These are phyloP conservation scores for Peronospora belbahrii DNA, from an alignment of 352 stramenopile genomes.

Conservation along the genomic window DNA sequence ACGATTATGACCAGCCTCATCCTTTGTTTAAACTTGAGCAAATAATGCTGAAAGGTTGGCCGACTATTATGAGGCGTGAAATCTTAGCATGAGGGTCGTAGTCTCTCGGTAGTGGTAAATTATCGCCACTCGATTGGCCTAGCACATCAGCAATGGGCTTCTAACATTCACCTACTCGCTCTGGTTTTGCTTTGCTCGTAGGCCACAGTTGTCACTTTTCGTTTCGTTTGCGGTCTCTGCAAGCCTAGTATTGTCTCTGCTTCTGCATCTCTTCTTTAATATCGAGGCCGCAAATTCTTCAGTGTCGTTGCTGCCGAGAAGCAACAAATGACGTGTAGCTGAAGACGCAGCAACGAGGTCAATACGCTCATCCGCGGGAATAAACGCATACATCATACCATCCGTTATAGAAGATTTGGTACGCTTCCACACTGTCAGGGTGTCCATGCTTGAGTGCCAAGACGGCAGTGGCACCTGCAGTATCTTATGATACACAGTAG, in stretches of 20 bases:
- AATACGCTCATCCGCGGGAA: slow-evolving; percentile 65
- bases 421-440: slow-evolving; percentile 91
- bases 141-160: neutral
- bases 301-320: slow-evolving; percentile 6
- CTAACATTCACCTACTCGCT: slow-evolving; percentile 6
- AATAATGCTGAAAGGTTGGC: no score
- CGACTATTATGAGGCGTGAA: no score
- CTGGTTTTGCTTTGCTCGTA: slow-evolving; percentile 1
- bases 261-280: slow-evolving; percentile 18
- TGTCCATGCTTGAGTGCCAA: slow-evolving; percentile 91
- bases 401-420: slow-evolving; percentile 87
- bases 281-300: slow-evolving; percentile 2
- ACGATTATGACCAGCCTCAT: no score
- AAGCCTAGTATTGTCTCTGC: slow-evolving; percentile 5
- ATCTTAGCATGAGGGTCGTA: no score
- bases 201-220: slow-evolving; percentile 6
- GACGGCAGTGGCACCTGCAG: slow-evolving; percentile 85
- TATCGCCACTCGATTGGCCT: neutral
- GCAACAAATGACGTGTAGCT: slow-evolving; percentile 63
- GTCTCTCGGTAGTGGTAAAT: no score
- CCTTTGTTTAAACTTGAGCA: no score
- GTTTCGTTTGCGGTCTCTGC: neutral
- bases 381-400: slow-evolving; percentile 67
- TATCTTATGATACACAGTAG: slow-evolving; percentile 90
- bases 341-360: slow-evolving; percentile 52